phyloP scores from a whole-genome alignment of 1,284 basidiomycete genomes.

The Austroboletus novae-zelandiae region DNA sequence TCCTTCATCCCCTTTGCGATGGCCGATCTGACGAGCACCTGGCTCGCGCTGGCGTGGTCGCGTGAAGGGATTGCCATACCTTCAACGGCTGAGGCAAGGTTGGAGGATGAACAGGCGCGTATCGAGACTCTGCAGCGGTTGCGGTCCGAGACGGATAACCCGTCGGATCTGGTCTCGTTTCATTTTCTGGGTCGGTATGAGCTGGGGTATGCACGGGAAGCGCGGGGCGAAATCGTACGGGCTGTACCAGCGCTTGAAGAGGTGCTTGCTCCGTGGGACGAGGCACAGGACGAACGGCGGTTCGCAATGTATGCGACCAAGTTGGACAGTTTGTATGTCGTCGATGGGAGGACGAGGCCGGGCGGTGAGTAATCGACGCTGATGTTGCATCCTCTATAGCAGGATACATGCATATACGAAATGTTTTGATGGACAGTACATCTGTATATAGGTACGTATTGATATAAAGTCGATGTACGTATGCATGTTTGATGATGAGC shows the following conservation, averaged over 20 bases:
- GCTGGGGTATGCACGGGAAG: constrained; percentile 35
- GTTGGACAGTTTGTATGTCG: constrained; percentile 31
- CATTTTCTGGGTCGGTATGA: constrained; percentile 38
- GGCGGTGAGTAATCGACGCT: neutral
- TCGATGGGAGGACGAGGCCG: neutral
- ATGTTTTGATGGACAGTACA: too few species aligned
- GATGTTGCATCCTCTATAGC: too few species aligned
- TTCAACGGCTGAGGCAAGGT: constrained; percentile 26
- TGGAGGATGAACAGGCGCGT: constrained; percentile 37
- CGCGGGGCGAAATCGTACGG: constrained; percentile 34
- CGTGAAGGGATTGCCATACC: constrained; percentile 29
- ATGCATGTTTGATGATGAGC: too few species aligned
- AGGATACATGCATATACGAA: too few species aligned
- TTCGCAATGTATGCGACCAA: constrained; percentile 42
- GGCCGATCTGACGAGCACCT: constrained; percentile 43
- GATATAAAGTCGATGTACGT: too few species aligned
- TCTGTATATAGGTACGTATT: too few species aligned
- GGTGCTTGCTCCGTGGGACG: constrained; percentile 39
- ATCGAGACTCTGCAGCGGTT: constrained; percentile 27
- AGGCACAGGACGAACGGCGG: constrained; percentile 33
- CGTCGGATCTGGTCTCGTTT: constrained; percentile 39
- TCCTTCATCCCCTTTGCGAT: constrained; percentile 45
- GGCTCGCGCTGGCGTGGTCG: constrained; percentile 41
- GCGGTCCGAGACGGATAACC: constrained; percentile 30
- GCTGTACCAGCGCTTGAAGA: constrained; percentile 31